These are phyloP conservation scores for Poa annua DNA, from an alignment of 176 grass and related monocot genomes.

Conservation along the genomic window DNA sequence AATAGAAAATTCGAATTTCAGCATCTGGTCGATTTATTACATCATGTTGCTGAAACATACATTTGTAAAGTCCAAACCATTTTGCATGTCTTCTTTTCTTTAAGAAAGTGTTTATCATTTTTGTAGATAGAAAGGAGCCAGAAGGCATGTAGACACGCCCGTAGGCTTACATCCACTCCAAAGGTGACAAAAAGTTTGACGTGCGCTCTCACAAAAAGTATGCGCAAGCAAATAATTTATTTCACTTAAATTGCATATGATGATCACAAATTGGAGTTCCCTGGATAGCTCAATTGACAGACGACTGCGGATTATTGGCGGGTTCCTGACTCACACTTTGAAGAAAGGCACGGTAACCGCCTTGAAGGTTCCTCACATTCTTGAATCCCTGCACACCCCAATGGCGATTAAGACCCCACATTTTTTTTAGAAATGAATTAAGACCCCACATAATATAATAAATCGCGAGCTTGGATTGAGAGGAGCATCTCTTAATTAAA, in stretches of 20 bases:
- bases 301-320: not conserved
- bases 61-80: not conserved
- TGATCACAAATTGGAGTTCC: not conserved
- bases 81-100: not conserved
- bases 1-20: not conserved
- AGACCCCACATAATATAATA: too few species aligned
- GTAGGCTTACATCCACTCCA: too few species aligned
- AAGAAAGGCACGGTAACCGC: conserved; percentile 44
- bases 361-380: conserved; percentile 44
- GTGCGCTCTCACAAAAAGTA: not conserved
- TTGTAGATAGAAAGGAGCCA: too few species aligned
- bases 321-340: not conserved
- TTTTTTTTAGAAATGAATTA: too few species aligned
- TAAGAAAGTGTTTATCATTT: too few species aligned
- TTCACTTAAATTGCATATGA: not conserved
- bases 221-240: not conserved
- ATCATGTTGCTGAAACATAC: not conserved
- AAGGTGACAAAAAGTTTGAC: too few species aligned
- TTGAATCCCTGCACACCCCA: conserved; percentile 39
- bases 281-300: not conserved
- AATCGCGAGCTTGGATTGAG: not conserved
- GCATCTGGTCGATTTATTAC: not conserved
- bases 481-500: conserved; percentile 9
- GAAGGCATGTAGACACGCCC: too few species aligned
- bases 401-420: not conserved